Percentiles rank a stretch among this genome's conserved stretches.
Conservation (phyloP, 108 stramenopile species). For the Conticribra guillardii region DNA sequence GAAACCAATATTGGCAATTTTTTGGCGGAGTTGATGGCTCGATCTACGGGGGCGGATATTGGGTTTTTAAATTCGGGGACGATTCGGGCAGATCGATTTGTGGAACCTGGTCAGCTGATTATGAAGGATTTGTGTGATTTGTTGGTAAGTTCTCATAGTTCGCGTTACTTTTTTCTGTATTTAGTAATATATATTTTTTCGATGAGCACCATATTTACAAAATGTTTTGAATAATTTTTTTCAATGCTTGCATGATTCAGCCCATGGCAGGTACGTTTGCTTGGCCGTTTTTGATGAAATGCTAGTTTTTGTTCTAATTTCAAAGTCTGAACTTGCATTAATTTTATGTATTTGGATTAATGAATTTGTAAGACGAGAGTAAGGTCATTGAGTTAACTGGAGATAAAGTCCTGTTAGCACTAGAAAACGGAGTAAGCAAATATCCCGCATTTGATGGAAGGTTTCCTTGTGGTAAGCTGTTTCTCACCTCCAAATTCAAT, state of each 20-base stretch:
- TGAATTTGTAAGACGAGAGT: constrained; percentile 39
- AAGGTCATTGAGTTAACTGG: constrained; percentile 45
- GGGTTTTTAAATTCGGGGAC: constrained; percentile 57
- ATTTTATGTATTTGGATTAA: constrained; percentile 7
- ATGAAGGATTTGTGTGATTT: constrained; percentile 31
- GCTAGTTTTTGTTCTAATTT: too few species aligned
- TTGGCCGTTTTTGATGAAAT: too few species aligned
- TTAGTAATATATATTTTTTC: background rate
- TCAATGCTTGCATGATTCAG: too few species aligned
- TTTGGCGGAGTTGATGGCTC: constrained; percentile 51
- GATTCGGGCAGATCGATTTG: constrained; percentile 48
- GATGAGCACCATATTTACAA: background rate
- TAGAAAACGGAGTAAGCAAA: constrained; percentile 66
- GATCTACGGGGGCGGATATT: constrained; percentile 45
- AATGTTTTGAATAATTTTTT: too few species aligned
- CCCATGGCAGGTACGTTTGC: too few species aligned
- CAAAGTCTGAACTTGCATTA: background rate
- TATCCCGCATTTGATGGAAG: constrained; percentile 60
- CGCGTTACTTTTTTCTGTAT: background rate
- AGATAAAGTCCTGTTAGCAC: constrained; percentile 35
- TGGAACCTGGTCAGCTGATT: constrained; percentile 18
- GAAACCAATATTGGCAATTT: constrained; percentile 62
- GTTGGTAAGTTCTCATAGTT: constrained; percentile 21
- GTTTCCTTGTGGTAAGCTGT: constrained; percentile 39
- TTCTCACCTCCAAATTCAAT: background rate